Evolutionary conservation across 371 early-diverging fungal species (phyloP), one percentile per base, ranked within the genome.

Genomic region (Mucor indicus): DNA sequence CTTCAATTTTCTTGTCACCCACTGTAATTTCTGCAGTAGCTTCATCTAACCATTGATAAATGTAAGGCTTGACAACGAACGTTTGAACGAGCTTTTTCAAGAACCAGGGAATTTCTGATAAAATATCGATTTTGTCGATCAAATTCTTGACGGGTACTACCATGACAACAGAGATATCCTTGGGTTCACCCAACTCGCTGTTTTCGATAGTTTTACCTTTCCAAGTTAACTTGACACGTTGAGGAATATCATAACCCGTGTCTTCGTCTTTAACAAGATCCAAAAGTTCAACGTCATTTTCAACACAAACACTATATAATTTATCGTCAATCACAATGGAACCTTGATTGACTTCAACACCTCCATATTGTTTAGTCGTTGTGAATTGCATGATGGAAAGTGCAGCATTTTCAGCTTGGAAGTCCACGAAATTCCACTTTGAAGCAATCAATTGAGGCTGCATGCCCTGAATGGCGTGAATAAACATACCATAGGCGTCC

Each of bases 31-130:
- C 68, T 30, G 79, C 83, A 9, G 80, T 69, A 24, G 75, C 82
- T 20, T 78, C 76, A 43, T 89, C 85, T 46, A 81, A 75, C 83
- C 90, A 95, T 71, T 93, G 91, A 69, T 93, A 98, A 40, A 92
- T 77, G 57, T 85, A 95, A 15, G 98, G 98, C 62, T 91, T 91
- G 33, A 95, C 91, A 33, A 98, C 84, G 57, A 96, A 86, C 0
- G 91, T 83, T 57, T 96, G 92, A 27, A 97, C 88, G 43, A 94
- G 64, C 62, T 90, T 92, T 50, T 91, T 83, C 31, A 97, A 45
- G 38, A 95, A 65, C 71, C 80, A 95, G 20, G 96, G 95, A 51
- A 97, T 80, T 63, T 93, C 90, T 24, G 83, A 73, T 39, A 97
- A 64, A 22, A 96, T 80, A 59, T 98, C 95, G 42, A 96, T 84